Percentiles rank a stretch among this genome's conserved stretches.
These are phyloP conservation scores for Aspergillus hancockii DNA, from an alignment of 495 filamentous ascomycete genomes.

Conservation along the genomic window DNA sequence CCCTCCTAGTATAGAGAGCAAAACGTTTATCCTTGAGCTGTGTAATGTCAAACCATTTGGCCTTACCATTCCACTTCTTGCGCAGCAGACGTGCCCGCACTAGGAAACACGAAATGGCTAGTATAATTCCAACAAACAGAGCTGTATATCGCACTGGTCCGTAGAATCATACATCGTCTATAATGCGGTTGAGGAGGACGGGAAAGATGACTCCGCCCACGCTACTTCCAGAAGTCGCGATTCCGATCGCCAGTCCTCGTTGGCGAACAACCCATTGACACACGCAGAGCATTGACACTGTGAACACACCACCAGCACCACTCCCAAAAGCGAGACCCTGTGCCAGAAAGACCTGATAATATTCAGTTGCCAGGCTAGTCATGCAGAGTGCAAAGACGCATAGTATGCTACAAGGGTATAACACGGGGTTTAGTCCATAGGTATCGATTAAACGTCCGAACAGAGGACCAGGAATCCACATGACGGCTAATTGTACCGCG, in stretches of 20 bases:
- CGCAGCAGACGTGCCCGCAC: constrained; percentile 27
- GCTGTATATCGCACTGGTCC: constrained; percentile 30
- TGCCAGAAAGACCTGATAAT: constrained; percentile 33
- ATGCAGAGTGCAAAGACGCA: constrained; percentile 32
- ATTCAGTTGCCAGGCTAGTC: constrained; percentile 26
- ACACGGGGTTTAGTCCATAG: constrained; percentile 30
- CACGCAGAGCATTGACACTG: constrained; percentile 25
- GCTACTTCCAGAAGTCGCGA: constrained; percentile 30
- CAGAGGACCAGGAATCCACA: constrained; percentile 34
- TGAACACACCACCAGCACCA: constrained; percentile 33
- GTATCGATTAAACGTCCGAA: constrained; percentile 31
- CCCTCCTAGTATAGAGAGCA: constrained; percentile 29
- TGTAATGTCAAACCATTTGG: constrained; percentile 31
- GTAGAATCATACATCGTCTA: constrained; percentile 24
- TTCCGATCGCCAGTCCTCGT: constrained; percentile 31
- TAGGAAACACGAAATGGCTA: constrained; percentile 21
- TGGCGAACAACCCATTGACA: constrained; percentile 53
- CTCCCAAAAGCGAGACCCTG: constrained; percentile 32
- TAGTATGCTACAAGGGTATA: constrained; percentile 26
- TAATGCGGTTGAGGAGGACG: constrained; percentile 25
- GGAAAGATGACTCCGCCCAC: constrained; percentile 42
- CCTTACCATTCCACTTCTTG: constrained; percentile 28
- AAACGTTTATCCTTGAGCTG: constrained; percentile 31
- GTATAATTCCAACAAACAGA: constrained; percentile 31
- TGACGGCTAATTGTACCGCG: constrained; percentile 30